Evolutionary conservation across 1,139 yeast species (phyloP), one percentile per base, ranked within the genome.

Genomic region (Hanseniaspora sp.): DNA sequence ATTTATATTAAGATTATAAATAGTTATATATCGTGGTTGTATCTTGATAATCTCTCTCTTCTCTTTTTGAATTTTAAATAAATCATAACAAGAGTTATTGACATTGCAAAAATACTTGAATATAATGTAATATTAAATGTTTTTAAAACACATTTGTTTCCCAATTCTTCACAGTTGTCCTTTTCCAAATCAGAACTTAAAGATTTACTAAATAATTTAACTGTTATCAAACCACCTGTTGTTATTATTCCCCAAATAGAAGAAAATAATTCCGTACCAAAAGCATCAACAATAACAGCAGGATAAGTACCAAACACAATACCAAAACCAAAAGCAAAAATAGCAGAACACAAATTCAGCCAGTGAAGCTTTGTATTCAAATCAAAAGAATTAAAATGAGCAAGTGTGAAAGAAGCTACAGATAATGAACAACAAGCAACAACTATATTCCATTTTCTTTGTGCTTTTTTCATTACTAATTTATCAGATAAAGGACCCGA

Each of bases 201-300:
- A 65, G 59, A 57, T 46, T 61, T 66, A 61, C 62, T 77, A 68
- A 54, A 76, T 65, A 59, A 58, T 46, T 61, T 66, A 12, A 71
- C 68, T 7, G 68, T 64, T 7, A 69, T 28, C 17, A 76, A 63
- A 2, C 78, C 77, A 51, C 83, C 80, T 0, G 84, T 78, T 31
- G 83, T 80, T 60, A 82, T 70, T 33, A 82, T 63, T 0, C 95
- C 94, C 95, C 95, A 87, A 43, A 86, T 76, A 42, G 87, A 83
- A 54, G 88, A 82, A 65, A 85, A 86, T 41, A 80, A 76, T 17
- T 71, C 73, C 63, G 86, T 76, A 30, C 90, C 90, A 69, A 86
- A 86, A 13, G 79, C 71, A 60, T 87, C 95, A 1, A 92, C 81
- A 33, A 85, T 73, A 29, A 86, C 78, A 1, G 92, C 83, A 0